A percentile compares a stretch with the other conserved stretches of the same genome.
phyloP scores from a whole-genome alignment of 345 rosid genomes.

The Pugionium cornutum region DNA sequence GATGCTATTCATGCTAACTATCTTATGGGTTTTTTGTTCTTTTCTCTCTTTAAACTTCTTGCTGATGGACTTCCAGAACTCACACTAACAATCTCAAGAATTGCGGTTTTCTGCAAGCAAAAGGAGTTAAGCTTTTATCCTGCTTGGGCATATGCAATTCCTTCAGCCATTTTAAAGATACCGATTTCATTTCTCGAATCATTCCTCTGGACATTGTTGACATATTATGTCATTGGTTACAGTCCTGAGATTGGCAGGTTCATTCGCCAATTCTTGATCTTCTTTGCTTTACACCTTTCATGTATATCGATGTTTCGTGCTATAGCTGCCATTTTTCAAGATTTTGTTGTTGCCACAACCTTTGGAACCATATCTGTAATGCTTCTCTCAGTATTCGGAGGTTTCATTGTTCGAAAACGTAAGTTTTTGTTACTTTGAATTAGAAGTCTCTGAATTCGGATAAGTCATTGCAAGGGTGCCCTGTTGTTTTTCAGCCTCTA shows the following conservation, averaged over 20 bases:
- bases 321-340: conserved; percentile 47
- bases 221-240: conserved; percentile 59
- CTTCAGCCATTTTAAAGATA: conserved; percentile 48
- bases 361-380: conserved; percentile 42
- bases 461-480: too few relatives aligned
- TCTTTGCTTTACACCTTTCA: conserved; percentile 49
- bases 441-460: too few relatives aligned
- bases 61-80: conserved; percentile 56
- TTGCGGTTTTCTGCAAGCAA: conserved; percentile 52
- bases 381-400: conserved; percentile 54
- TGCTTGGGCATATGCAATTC: conserved; percentile 58
- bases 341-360: conserved; percentile 47
- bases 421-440: conserved; percentile 7
- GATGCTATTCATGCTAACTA: conserved; percentile 45
- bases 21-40: conserved; percentile 46
- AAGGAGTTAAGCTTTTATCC: conserved; percentile 47
- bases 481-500: conserved; percentile 38
- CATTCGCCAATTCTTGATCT: conserved; percentile 52
- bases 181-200: conserved; percentile 49
- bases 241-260: conserved; percentile 47
- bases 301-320: conserved; percentile 57
- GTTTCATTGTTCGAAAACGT: conserved; percentile 58
- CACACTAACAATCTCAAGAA: conserved; percentile 43
- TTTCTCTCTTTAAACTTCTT: conserved; percentile 43
- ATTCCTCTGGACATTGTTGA: conserved; percentile 47